Conservation (phyloP, 1,139 yeast genomes). For the Diutina ranongensis region DNA sequence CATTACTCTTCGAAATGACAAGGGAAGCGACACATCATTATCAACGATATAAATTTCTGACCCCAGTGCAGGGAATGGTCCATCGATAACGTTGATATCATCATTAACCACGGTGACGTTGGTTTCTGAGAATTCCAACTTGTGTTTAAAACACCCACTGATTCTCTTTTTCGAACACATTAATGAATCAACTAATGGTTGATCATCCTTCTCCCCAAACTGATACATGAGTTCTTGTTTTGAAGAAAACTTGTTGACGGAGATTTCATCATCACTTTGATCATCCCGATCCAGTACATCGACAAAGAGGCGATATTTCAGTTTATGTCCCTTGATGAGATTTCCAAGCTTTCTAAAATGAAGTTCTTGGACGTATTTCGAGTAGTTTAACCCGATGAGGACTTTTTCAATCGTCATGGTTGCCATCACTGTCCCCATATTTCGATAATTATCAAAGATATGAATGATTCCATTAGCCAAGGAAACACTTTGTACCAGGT, state of each 20-base stretch:
- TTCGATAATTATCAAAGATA: constrained; percentile 28
- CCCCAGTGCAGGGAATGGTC: constrained; percentile 30
- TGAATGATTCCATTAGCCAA: constrained; percentile 56
- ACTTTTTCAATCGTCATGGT: constrained; percentile 62
- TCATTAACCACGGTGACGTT: constrained; percentile 18
- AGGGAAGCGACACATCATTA: constrained; percentile 35
- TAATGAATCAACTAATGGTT: constrained; percentile 1
- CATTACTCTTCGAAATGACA: constrained; percentile 24
- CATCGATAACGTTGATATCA: constrained; percentile 33
- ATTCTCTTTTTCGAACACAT: constrained; percentile 26
- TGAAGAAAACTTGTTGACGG: constrained; percentile 12
- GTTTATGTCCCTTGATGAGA: constrained; percentile 42
- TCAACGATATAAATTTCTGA: constrained; percentile 55
- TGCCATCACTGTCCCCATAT: constrained; percentile 18
- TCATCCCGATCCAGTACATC: constrained; percentile 30
- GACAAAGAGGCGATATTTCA: constrained; percentile 51
- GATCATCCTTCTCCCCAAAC: constrained; percentile 20
- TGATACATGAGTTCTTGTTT: constrained; percentile 49
- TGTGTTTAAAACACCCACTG: constrained; percentile 30
- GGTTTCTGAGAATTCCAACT: constrained; percentile 15
- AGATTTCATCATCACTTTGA: constrained; percentile 13
- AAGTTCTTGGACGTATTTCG: constrained; percentile 59
- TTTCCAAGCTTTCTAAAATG: constrained; percentile 46
- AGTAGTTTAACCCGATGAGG: constrained; percentile 57
- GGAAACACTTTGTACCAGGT: constrained; percentile 21